These are phyloP conservation scores for Syzygium syzygioides DNA, from an alignment of 441 rosid genomes.

Conservation along the genomic window DNA sequence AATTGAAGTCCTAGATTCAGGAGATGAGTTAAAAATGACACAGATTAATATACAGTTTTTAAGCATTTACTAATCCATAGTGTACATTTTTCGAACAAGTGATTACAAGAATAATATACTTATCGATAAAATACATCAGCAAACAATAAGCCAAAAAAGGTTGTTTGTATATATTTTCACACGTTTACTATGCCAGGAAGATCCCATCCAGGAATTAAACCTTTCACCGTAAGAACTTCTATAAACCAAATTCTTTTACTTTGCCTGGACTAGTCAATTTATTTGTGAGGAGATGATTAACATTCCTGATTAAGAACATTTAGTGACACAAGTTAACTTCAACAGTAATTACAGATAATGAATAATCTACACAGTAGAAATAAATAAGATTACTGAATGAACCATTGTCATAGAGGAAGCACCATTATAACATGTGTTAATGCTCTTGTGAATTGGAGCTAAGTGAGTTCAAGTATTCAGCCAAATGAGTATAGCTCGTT, in stretches of 20 bases:
- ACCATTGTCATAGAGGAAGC: no score
- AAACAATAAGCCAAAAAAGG: not conserved
- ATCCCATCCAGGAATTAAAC: not conserved
- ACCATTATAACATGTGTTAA: not conserved
- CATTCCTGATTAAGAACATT: not conserved
- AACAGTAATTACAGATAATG: not conserved
- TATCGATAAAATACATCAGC: not conserved
- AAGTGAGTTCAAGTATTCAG: not conserved
- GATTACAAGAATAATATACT: fast-evolving
- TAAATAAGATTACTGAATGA: not conserved
- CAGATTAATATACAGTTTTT: not conserved
- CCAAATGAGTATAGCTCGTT: no score
- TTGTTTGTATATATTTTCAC: not conserved
- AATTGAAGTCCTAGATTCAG: not conserved
- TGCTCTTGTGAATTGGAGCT: not conserved
- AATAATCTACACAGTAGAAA: not conserved
- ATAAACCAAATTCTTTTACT: not conserved
- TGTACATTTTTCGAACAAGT: not conserved
- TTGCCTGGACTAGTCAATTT: not conserved
- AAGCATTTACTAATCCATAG: not conserved
- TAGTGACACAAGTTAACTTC: not conserved
- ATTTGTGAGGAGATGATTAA: not conserved
- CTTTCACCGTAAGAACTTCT: not conserved
- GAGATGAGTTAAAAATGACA: not conserved
- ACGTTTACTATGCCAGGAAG: not conserved